Base-by-base conservation (phyloP, 1,139 yeast genomes). In the Hanseniaspora uvarum region DNA sequence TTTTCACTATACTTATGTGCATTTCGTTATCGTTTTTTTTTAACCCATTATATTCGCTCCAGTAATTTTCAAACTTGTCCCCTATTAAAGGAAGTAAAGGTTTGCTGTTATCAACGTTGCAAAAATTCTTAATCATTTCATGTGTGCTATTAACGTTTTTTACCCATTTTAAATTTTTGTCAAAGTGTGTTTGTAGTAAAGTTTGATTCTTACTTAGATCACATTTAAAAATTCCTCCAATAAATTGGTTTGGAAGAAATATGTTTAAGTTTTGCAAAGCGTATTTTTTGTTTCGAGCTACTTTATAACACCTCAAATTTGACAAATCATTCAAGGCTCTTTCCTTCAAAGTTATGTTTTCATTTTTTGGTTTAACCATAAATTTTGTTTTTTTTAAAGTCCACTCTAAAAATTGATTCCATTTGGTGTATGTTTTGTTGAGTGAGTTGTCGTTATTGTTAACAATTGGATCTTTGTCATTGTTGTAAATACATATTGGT, bases 151-250 rank as follows among this genome's bases (percentile, higher is more conserved):
- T 59, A n/a, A 6, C 30, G 1, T 63, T 59, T 19, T 64, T 45
- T 4, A 46, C 31, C 34, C 57, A 53, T 18, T 48, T 56, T 21
- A 58, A 54, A 4, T 58, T 37, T 18, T 58, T 56, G 40, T 58
- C 57, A 44, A 72, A 64, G 37, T 62, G 60, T 11, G 62, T 26
- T 5, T 18, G 61, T 50, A 72, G 59, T 19, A 71, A 62, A 38
- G 65, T 59, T 18, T 68, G 59, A 38, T 58, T 55, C 56, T 65
- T 56, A 2, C 72, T 62, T 1, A 75, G 58, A 2, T 74, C 69
- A 61, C 86, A 81, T 58, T 75, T 74, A 63, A 74, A 84, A 7
- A 84, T 59, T 0, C 82, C 89, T 5, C 94, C 94, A 1, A 84
- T 78, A 65, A 78, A 75, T 0, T 83, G 74, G 45, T 72, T 70